phyloP scores from a whole-genome alignment of 805 yeast species.

The Candida quercuum region DNA sequence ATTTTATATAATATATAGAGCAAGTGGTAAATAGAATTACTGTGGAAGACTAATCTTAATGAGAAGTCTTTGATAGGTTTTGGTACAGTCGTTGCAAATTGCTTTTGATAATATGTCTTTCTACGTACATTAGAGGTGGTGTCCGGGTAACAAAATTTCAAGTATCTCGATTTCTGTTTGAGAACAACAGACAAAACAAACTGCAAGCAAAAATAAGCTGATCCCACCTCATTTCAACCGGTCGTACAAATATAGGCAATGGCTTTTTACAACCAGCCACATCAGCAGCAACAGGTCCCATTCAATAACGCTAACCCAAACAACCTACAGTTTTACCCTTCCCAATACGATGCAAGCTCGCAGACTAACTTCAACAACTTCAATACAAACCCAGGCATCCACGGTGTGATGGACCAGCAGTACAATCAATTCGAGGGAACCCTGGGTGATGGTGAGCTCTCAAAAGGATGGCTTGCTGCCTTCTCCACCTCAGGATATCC shows the following conservation, averaged over 20 bases:
- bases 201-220: not conserved
- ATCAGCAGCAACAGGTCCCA: not conserved
- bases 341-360: constrained; percentile 19
- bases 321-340: constrained; percentile 26
- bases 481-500: constrained; percentile 90
- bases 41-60: no score
- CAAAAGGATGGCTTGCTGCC: constrained; percentile 83
- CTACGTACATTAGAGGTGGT: no score
- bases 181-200: no score
- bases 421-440: constrained; percentile 17
- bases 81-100: no score
- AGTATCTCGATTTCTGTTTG: no score
- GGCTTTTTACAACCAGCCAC: constrained; percentile 10
- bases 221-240: no score
- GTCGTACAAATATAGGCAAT: constrained; percentile 3
- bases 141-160: no score
- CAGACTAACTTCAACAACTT: not conserved
- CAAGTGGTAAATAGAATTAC: no score
- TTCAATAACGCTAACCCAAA: constrained; percentile 5
- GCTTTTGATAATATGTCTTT: no score
- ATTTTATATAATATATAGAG: no score
- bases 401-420: constrained; percentile 32
- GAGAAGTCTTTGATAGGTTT: no score
- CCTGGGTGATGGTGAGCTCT: constrained; percentile 37
- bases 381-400: constrained; percentile 15